A percentile compares a stretch with the other conserved stretches of the same genome.
phyloP scores from a whole-genome alignment of 2,329 filamentous ascomycete genomes.

The Aureobasidium sp. region DNA sequence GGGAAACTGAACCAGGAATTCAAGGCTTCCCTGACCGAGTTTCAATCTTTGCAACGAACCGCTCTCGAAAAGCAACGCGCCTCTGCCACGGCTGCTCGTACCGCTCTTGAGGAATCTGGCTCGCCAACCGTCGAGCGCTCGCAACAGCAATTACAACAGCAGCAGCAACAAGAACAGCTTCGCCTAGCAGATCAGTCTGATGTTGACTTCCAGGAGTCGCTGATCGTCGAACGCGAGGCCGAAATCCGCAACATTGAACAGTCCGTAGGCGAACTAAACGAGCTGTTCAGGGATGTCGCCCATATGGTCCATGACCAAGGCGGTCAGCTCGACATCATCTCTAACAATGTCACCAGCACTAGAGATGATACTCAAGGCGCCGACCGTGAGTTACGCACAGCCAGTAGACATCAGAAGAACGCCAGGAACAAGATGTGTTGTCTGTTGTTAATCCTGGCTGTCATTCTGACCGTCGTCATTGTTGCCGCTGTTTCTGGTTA shows the following conservation, averaged over 20 bases:
- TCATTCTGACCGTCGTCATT: constrained; percentile 84
- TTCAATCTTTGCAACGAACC: constrained; percentile 81
- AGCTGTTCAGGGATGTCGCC: constrained; percentile 94
- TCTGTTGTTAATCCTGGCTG: constrained; percentile 73
- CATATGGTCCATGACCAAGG: constrained; percentile 95
- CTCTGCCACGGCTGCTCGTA: constrained; percentile 72
- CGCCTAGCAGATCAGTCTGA: constrained; percentile 85
- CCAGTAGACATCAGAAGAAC: constrained; percentile 88
- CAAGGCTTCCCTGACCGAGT: constrained; percentile 77
- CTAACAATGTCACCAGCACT: constrained; percentile 77
- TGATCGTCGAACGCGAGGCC: constrained; percentile 92
- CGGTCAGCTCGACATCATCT: constrained; percentile 76
- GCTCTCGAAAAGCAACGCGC: constrained; percentile 90
- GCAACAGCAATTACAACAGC: constrained; percentile 40
- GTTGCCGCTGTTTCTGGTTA: constrained; percentile 74
- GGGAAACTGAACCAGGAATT: constrained; percentile 93
- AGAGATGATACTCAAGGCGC: constrained; percentile 75
- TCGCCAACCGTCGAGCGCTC: constrained; percentile 37
- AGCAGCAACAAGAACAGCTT: constrained; percentile 59
- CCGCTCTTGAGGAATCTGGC: constrained; percentile 55
- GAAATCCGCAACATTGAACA: constrained; percentile 98
- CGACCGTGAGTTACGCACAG: constrained; percentile 74
- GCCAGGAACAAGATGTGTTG: constrained; percentile 93
- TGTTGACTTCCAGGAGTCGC: constrained; percentile 91
- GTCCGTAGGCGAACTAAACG: constrained; percentile 88